A percentile compares a stretch with the other conserved stretches of the same genome.
Evolutionary conservation across 345 rosid species (phyloP).

Genomic region (Luvunga scandens): DNA sequence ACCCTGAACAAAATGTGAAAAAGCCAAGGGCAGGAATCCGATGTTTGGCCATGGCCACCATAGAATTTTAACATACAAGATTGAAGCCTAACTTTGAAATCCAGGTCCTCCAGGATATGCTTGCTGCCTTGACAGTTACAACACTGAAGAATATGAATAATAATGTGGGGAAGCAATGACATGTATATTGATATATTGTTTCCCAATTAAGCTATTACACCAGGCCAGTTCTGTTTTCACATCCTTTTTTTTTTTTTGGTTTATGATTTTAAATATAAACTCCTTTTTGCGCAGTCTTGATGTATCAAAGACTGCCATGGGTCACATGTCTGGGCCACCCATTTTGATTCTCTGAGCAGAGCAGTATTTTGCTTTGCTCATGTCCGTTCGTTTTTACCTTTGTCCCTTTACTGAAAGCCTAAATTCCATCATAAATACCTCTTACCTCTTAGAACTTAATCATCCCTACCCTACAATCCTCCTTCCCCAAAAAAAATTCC

Average conservation of each 20-base stretch:
- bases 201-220: background rate
- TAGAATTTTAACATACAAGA: background rate
- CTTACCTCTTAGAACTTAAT: background rate
- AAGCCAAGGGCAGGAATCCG: background rate
- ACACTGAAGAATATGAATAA: background rate
- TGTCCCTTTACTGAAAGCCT: background rate
- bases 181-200: background rate
- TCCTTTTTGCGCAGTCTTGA: background rate
- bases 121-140: background rate
- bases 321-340: background rate
- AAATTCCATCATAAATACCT: background rate
- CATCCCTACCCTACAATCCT: background rate
- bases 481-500: background rate
- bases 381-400: background rate
- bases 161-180: background rate
- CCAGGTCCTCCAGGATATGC: background rate
- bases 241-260: background rate
- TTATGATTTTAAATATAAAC: background rate
- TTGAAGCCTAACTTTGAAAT: background rate
- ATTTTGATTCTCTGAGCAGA: background rate
- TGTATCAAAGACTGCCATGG: background rate
- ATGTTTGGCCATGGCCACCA: background rate
- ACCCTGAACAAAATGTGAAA: background rate
- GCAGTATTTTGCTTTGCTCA: background rate
- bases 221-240: no score